Base-by-base conservation (phyloP, 2,329 filamentous ascomycete genomes). In the Dryadomyces quercivorus region DNA sequence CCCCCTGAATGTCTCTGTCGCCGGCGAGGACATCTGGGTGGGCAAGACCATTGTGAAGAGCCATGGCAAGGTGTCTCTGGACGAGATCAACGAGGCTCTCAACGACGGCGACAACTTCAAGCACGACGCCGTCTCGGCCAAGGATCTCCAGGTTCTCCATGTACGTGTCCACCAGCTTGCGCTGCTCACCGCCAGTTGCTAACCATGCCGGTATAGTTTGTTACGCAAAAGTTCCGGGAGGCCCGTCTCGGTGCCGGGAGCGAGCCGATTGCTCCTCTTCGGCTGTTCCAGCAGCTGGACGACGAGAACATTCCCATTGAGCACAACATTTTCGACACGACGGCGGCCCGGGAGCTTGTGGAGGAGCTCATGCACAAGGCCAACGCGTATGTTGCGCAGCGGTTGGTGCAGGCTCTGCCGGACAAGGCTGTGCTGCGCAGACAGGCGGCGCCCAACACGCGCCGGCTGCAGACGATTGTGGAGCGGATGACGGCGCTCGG, bases 241-340 rank as follows among this genome's bases (percentile, higher is more conserved):
- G 77, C 82, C 51, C 86, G 93, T 57, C 86, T 96, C 56, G 88
- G 86, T 55, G 85, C 90, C 52, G 85, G 86, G 40, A 82, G 82
- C 46, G 82, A 86, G 59, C 82, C 86, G 13, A 87, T 95, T 62
- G 86, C 91, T 38, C 85, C 92, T 44, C 80, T 98, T 52, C 86
- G 93, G 55, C 78, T 98, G 49, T 75, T 97, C 58, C 90, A 95
- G 70, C 91, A 95, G 71, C 78, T 97, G 44, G 93, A 98, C 62
- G 93, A 98, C 62, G 93, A 98, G 75, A 97, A 97, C 68, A 89
- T 96, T 53, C 93, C 92, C 2, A 91, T 97, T 44, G 90, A 95
- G 72, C 82, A 89, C 67, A 98, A 97, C 72, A 87, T 98, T 60
- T 98, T 97, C 65, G 85, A 96, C 67, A 92, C 88, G 34, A 89